Percentiles rank a stretch among this genome's conserved stretches.
Evolutionary conservation across 768 basidiomycete genomes (phyloP).

Genomic region (Tylopilus sp.): DNA sequence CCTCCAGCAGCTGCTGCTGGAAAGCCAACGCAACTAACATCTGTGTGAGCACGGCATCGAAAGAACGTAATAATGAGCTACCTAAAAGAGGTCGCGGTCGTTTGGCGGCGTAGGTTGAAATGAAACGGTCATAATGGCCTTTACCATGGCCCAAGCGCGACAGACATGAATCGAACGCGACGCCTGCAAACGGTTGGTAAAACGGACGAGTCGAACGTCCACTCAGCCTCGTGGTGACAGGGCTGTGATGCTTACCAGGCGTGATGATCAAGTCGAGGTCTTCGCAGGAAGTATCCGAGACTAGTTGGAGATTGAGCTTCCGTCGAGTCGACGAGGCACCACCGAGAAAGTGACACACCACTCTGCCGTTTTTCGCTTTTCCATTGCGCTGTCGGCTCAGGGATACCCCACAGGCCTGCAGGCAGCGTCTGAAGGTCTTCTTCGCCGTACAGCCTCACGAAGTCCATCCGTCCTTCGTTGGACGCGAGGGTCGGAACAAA

Average conservation of each 20-base stretch:
- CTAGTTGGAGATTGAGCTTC: constrained; percentile 14
- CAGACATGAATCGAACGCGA: constrained; percentile 69
- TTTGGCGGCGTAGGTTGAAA: constrained; percentile 50
- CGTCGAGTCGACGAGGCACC: background rate
- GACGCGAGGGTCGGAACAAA: constrained; percentile 66
- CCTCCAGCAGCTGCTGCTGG: constrained; percentile 57
- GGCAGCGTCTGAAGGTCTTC: constrained; percentile 59
- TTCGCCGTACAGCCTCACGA: constrained; percentile 56
- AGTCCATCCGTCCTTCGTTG: constrained; percentile 54
- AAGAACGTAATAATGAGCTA: constrained; percentile 30
- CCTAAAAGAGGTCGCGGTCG: constrained; percentile 56
- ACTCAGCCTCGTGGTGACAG: constrained; percentile 5
- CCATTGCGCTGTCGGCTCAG: constrained; percentile 54
- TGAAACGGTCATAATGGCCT: constrained; percentile 78
- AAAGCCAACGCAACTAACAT: constrained; percentile 61
- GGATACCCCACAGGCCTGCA: constrained; percentile 70
- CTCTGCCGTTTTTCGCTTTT: constrained; percentile 43
- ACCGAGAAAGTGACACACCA: constrained; percentile 40
- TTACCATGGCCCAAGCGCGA: constrained; percentile 79
- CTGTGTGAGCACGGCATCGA: constrained; percentile 12
- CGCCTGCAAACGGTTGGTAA: constrained; percentile 40
- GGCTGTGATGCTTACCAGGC: constrained; percentile 47
- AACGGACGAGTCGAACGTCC: constrained; percentile 4
- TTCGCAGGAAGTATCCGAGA: constrained; percentile 34
- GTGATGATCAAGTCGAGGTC: constrained; percentile 61